A percentile compares a stretch with the other conserved stretches of the same genome.
Evolutionary conservation across 164 flowering plant genomes (phyloP).

Genomic region (Vitis cinerea): DNA sequence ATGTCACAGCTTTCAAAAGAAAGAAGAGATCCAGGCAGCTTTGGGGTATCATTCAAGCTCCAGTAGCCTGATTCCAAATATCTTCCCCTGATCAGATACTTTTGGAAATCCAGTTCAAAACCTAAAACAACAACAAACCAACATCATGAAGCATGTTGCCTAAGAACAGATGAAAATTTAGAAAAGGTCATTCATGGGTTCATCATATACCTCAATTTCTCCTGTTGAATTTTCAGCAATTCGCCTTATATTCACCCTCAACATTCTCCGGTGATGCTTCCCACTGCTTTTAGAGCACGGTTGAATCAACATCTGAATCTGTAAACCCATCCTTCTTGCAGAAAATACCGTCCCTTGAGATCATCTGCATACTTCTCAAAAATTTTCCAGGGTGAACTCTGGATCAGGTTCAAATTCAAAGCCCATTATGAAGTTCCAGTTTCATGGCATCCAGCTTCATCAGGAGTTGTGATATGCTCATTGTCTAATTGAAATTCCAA

Average conservation of each 20-base stretch:
- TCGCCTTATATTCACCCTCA: conserved; percentile 80
- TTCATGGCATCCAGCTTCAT: conserved; percentile 10
- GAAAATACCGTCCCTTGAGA: conserved; percentile 42
- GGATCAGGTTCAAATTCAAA: conserved; percentile 36
- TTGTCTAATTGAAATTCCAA: conserved; percentile 16
- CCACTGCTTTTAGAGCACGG: not conserved
- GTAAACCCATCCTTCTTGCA: conserved; percentile 9
- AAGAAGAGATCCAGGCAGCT: conserved; percentile 71
- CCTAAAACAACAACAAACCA: conserved; percentile 44
- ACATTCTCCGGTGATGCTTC: conserved; percentile 42
- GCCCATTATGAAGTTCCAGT: not conserved
- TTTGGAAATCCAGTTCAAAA: conserved; percentile 55
- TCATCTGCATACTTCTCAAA: conserved; percentile 53
- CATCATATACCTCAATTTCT: conserved; percentile 66
- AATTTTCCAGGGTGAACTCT: conserved; percentile 31
- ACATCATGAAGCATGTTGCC: conserved; percentile 51
- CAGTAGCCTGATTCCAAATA: conserved; percentile 49
- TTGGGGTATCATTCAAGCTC: conserved; percentile 66
- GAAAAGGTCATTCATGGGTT: not conserved
- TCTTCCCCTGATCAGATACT: conserved; percentile 12
- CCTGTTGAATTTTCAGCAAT: conserved; percentile 69
- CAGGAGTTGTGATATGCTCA: conserved; percentile 10
- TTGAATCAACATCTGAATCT: conserved; percentile 1
- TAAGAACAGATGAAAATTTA: not conserved
- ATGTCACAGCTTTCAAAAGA: conserved; percentile 51